Evolutionary conservation across 1,139 yeast genomes (phyloP).

Genomic region (Hemisphaericaspora lyxosophila): DNA sequence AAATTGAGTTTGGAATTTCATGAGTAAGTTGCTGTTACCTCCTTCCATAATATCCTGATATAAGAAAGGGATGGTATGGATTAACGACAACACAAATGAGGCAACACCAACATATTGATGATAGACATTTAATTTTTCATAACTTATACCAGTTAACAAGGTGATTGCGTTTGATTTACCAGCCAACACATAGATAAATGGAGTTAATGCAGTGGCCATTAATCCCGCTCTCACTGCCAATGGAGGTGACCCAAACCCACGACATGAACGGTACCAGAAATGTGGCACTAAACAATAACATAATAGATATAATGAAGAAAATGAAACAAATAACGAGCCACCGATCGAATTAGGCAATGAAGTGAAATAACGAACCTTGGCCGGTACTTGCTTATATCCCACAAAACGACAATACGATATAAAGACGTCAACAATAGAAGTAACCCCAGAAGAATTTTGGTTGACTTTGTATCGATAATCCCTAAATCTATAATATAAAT

Average conservation of each 20-base stretch:
- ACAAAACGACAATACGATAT: slow-evolving; percentile 45
- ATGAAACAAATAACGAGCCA: slow-evolving; percentile 37
- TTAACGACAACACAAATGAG: slow-evolving; percentile 47
- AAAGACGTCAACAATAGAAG: slow-evolving; percentile 27
- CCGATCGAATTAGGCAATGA: slow-evolving; percentile 58
- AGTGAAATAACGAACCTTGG: slow-evolving; percentile 29
- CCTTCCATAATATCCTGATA: slow-evolving; percentile 51
- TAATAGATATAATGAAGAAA: slow-evolving; percentile 44
- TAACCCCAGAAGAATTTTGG: slow-evolving; percentile 12
- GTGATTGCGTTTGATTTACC: slow-evolving; percentile 56
- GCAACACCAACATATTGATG: slow-evolving; percentile 53
- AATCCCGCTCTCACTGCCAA: slow-evolving; percentile 54
- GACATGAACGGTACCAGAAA: slow-evolving; percentile 55
- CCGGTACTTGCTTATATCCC: slow-evolving; percentile 51
- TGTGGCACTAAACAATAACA: slow-evolving; percentile 52
- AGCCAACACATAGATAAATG: slow-evolving; percentile 50
- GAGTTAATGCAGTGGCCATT: slow-evolving; percentile 53
- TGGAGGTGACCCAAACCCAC: slow-evolving; percentile 68
- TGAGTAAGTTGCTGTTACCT: slow-evolving; percentile 32
- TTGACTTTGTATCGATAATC: slow-evolving; percentile 30
- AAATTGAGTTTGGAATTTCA: slow-evolving; percentile 17
- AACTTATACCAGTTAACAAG: slow-evolving; percentile 53
- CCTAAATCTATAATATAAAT: slow-evolving; percentile 32
- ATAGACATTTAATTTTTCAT: slow-evolving; percentile 52
- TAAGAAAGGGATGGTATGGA: slow-evolving; percentile 57